phyloP scores from a whole-genome alignment of 768 basidiomycete species.

The Pisolithus microcarpus region DNA sequence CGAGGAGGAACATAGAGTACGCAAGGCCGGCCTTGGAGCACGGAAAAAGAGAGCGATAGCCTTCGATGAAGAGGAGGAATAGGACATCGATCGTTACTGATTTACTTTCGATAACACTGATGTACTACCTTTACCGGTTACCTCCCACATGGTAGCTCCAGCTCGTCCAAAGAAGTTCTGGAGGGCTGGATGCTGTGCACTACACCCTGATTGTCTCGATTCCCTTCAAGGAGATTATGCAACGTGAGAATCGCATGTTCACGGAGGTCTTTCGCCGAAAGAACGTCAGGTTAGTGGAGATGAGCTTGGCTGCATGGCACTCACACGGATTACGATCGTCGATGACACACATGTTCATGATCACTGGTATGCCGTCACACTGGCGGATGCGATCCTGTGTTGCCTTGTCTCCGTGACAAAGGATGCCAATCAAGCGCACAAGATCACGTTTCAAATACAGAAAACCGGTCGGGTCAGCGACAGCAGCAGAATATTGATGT shows the following conservation, averaged over 20 bases:
- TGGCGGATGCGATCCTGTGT: constrained; percentile 71
- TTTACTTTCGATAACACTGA: constrained; percentile 21
- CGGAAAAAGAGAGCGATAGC: constrained; percentile 53
- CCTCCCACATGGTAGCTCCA: constrained; percentile 38
- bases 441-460: constrained; percentile 83
- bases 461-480: constrained; percentile 52
- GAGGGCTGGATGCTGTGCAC: constrained; percentile 65
- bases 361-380: constrained; percentile 68
- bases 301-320: constrained; percentile 26
- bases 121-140: constrained; percentile 20
- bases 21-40: constrained; percentile 44
- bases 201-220: constrained; percentile 72
- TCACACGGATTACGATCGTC: constrained; percentile 91
- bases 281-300: neutral
- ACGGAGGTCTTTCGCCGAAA: constrained; percentile 50
- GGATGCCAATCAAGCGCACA: constrained; percentile 77
- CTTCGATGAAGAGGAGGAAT: constrained; percentile 57
- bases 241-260: constrained; percentile 89
- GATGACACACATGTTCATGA: constrained; percentile 84
- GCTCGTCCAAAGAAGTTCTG: constrained; percentile 48
- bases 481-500: constrained; percentile 14
- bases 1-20: constrained; percentile 62
- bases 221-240: constrained; percentile 68
- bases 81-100: constrained; percentile 8
- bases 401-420: constrained; percentile 54